Percentiles rank a stretch among this genome's conserved stretches.
These are phyloP conservation scores for Mariannaea sp. DNA, from an alignment of 2,329 filamentous ascomycete species.

Conservation along the genomic window DNA sequence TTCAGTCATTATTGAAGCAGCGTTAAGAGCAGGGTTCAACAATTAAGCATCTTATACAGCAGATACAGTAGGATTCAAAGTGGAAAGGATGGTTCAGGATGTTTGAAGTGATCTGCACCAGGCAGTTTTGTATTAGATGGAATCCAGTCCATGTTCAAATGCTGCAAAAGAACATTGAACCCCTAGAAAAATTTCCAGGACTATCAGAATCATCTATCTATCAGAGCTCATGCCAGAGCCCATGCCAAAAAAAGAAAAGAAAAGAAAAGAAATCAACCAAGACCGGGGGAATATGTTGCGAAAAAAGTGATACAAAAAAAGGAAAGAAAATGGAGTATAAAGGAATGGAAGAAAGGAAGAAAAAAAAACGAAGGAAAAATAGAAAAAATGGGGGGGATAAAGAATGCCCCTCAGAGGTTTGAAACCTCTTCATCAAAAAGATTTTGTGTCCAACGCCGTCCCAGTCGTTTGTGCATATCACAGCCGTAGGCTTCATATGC, in stretches of 20 bases:
- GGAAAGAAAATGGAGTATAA: neutral
- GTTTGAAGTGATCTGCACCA: slow-evolving; percentile 32
- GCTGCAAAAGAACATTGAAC: neutral
- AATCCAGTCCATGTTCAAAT: slow-evolving; percentile 30
- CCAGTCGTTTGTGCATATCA: slow-evolving; percentile 17
- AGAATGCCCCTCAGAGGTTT: slow-evolving; percentile 25
- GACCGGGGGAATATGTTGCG: slow-evolving; percentile 19
- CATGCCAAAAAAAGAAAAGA: slow-evolving; percentile 15
- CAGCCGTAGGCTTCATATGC: slow-evolving; percentile 30
- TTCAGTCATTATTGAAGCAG: neutral
- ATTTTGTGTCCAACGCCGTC: slow-evolving; percentile 19
- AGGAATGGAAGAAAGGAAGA: neutral
- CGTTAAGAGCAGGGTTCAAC: neutral
- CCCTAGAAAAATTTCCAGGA: slow-evolving; percentile 7
- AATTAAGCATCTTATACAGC: neutral
- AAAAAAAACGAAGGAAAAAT: neutral
- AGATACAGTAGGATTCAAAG: neutral
- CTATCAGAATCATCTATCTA: slow-evolving; percentile 26
- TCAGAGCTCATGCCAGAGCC: slow-evolving; percentile 20
- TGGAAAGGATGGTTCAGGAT: neutral
- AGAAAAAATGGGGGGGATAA: slow-evolving; percentile 2
- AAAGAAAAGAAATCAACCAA: no score
- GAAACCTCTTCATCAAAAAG: slow-evolving; percentile 9
- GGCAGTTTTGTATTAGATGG: slow-evolving; percentile 34
- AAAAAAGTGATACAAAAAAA: slow-evolving; percentile 24